Conservation (phyloP, 441 rosid species). For the Populus tomentosa region DNA sequence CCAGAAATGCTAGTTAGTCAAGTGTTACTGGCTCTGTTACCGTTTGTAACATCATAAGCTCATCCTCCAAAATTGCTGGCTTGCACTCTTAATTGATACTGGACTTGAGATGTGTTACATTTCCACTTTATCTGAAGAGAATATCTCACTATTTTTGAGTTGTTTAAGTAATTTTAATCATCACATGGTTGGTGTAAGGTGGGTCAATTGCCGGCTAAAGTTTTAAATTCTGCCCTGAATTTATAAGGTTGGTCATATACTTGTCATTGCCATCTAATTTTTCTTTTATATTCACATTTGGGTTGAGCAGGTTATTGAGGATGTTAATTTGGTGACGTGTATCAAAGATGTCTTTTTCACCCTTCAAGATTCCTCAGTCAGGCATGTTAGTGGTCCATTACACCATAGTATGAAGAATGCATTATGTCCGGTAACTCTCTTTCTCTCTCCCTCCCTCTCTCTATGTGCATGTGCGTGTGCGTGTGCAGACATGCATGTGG, state of each 20-base stretch:
- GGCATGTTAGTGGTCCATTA: slow-evolving; percentile 35
- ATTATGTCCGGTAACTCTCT: slow-evolving; percentile 43
- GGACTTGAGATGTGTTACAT: too few relatives aligned
- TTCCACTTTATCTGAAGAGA: not conserved
- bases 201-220: not conserved
- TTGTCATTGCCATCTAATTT: not conserved
- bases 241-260: not conserved
- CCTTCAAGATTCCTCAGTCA: slow-evolving; percentile 49
- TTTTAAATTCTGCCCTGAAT: not conserved
- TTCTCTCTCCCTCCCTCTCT: not conserved
- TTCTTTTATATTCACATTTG: slow-evolving; percentile 21
- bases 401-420: slow-evolving; percentile 41
- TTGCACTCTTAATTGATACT: not conserved
- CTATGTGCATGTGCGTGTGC: not conserved
- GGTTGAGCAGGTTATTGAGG: slow-evolving; percentile 63
- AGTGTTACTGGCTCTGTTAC: too few relatives aligned
- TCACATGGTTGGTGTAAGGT: not conserved
- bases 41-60: too few relatives aligned
- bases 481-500: not conserved
- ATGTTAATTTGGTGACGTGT: slow-evolving; percentile 54
- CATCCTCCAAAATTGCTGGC: not conserved
- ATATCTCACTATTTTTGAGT: not conserved
- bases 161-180: not conserved
- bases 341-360: slow-evolving; percentile 56
- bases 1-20: too few relatives aligned